Conservation (phyloP, 1,284 basidiomycete species). For the Clitocybe nebularis region DNA sequence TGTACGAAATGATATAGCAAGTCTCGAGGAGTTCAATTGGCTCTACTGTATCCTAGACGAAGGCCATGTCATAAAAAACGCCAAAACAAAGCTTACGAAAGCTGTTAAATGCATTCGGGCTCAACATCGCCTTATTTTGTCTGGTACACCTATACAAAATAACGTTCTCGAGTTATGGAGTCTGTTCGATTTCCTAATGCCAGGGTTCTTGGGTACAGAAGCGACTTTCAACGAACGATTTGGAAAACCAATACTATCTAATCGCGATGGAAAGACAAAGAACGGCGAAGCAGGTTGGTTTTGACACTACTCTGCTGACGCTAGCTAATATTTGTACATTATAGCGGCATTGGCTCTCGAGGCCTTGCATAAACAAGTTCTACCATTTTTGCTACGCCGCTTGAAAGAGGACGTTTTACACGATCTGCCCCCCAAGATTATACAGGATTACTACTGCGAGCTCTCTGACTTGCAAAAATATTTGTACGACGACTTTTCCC, state of each 20-base stretch:
- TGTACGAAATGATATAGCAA: conserved; percentile 90
- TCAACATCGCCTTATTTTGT: conserved; percentile 91
- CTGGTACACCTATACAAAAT: conserved; percentile 98
- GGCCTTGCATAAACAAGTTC: conserved; percentile 96
- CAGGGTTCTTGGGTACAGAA: conserved; percentile 95
- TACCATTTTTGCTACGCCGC: conserved; percentile 96
- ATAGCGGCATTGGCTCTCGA: conserved; percentile 89
- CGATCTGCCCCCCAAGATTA: conserved; percentile 98
- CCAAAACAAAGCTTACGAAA: conserved; percentile 96
- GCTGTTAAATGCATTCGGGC: conserved; percentile 91
- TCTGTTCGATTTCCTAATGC: conserved; percentile 99
- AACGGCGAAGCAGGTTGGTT: conserved; percentile 87
- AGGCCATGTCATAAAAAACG: conserved; percentile 98
- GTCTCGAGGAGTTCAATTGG: conserved; percentile 78
- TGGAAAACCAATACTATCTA: conserved; percentile 93
- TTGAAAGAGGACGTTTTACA: conserved; percentile 97
- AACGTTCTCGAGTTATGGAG: conserved; percentile 99
- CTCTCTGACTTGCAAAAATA: conserved; percentile 91
- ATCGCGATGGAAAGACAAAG: conserved; percentile 93
- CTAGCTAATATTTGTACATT: conserved; percentile 1
- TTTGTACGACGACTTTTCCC: conserved; percentile 90
- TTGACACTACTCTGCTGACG: not conserved
- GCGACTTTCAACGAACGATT: conserved; percentile 95
- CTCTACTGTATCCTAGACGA: conserved; percentile 98
- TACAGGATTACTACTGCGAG: conserved; percentile 99